phyloP scores from a whole-genome alignment of 495 filamentous ascomycete genomes.

The Penicillium tannophilum region DNA sequence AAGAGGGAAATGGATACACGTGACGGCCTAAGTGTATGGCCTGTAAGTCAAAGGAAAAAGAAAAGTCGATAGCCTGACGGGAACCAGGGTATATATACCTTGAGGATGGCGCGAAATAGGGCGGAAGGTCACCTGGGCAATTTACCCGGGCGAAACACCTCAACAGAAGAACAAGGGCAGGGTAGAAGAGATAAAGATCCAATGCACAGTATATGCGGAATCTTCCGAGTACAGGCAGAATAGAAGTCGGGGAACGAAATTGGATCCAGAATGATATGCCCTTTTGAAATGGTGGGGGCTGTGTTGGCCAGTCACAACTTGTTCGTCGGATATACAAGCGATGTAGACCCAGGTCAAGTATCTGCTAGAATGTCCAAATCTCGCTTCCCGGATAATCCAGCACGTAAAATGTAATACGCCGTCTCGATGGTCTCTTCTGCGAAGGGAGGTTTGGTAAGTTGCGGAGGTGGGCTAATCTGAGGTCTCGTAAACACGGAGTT shows the following conservation, averaged over 20 bases:
- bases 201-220: neutral
- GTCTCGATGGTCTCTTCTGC: constrained; percentile 1
- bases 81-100: constrained; percentile 7
- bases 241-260: neutral
- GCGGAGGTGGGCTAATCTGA: neutral
- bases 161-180: neutral
- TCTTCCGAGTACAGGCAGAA: neutral
- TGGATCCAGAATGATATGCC: neutral
- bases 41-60: constrained; percentile 2
- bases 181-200: neutral
- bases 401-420: neutral
- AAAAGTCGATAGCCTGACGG: neutral
- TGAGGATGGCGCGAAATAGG: neutral
- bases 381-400: neutral
- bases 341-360: neutral
- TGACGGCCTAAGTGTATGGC: constrained; percentile 1
- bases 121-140: constrained; percentile 2
- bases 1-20: constrained; percentile 23
- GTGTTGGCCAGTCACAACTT: neutral
- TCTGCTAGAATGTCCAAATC: neutral
- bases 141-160: constrained; percentile 4
- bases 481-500: neutral
- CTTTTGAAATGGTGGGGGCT: neutral
- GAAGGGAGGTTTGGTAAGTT: neutral
- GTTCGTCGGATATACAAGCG: neutral